Conservation (phyloP, 495 filamentous ascomycete species). For the Penicillium odoratum region DNA sequence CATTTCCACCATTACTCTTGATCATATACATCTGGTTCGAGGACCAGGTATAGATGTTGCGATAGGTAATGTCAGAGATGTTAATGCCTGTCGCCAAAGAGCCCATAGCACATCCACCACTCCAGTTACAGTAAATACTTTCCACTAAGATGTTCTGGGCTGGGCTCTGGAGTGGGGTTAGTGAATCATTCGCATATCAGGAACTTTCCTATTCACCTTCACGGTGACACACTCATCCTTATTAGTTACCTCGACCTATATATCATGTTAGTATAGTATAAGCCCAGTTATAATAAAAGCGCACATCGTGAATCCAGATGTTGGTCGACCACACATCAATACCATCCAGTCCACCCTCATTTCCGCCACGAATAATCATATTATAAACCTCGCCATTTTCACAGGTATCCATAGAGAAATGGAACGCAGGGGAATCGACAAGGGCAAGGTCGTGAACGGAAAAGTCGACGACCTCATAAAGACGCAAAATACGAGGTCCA, state of each 20-base stretch:
- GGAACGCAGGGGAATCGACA: slow-evolving; percentile 54
- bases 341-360: slow-evolving; percentile 51
- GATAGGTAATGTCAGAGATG: slow-evolving; percentile 50
- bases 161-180: slow-evolving; percentile 25
- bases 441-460: slow-evolving; percentile 52
- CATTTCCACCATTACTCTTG: slow-evolving; percentile 59
- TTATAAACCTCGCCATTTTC: slow-evolving; percentile 52
- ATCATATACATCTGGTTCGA: slow-evolving; percentile 66
- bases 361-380: slow-evolving; percentile 52
- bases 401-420: slow-evolving; percentile 49
- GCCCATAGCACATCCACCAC: slow-evolving; percentile 54
- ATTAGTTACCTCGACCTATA: slow-evolving; percentile 55
- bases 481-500: slow-evolving; percentile 39
- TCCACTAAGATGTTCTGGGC: slow-evolving; percentile 54
- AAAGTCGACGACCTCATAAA: slow-evolving; percentile 45
- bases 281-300: background rate
- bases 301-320: slow-evolving; percentile 53
- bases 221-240: slow-evolving; percentile 57
- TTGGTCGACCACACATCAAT: slow-evolving; percentile 53
- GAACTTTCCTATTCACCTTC: slow-evolving; percentile 29
- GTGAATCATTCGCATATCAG: background rate
- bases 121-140: slow-evolving; percentile 59
- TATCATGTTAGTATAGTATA: slow-evolving; percentile 2
- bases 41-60: slow-evolving; percentile 52
- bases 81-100: slow-evolving; percentile 40